Conservation (phyloP, 176 grass and related monocot species). For the Eleusine coracana region DNA sequence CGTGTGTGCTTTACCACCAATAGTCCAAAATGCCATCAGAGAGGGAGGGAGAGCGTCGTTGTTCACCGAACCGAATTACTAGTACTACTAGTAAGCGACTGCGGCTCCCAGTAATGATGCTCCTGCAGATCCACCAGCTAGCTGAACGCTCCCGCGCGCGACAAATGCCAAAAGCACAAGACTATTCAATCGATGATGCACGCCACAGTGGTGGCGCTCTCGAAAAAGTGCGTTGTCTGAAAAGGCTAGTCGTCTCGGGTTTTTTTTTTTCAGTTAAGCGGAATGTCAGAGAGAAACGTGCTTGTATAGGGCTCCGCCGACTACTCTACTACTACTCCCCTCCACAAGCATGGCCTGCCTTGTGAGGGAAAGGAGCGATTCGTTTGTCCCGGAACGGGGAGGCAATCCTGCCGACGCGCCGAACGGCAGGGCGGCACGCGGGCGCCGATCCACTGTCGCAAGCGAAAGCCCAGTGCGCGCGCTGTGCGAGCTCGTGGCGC, state of each 20-base stretch:
- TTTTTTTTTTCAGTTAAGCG: background rate
- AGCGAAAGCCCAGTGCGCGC: background rate
- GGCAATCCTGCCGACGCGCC: constrained; percentile 4
- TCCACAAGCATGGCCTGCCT: background rate
- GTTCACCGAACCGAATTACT: background rate
- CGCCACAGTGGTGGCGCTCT: background rate
- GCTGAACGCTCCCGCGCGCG: background rate
- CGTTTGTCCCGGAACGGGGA: constrained; percentile 18
- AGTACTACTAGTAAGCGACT: background rate
- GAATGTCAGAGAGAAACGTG: constrained; percentile 16
- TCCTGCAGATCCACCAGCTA: background rate
- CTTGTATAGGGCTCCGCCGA: background rate
- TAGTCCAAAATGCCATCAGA: background rate
- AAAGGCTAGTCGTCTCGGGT: constrained; percentile 1
- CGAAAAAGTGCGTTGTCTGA: background rate
- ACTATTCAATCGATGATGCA: background rate
- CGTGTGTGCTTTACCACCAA: background rate
- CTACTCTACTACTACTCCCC: background rate
- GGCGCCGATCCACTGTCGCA: background rate
- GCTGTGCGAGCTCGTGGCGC: constrained; percentile 17
- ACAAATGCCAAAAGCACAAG: background rate
- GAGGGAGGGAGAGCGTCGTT: background rate
- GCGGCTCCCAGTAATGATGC: background rate
- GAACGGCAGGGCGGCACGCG: constrained; percentile 20
- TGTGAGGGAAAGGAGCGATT: constrained; percentile 11